Evolutionary conservation across 257 asterid genomes (phyloP), one percentile per base, ranked within the genome.

Genomic region (Parsonsia alboflavescens): DNA sequence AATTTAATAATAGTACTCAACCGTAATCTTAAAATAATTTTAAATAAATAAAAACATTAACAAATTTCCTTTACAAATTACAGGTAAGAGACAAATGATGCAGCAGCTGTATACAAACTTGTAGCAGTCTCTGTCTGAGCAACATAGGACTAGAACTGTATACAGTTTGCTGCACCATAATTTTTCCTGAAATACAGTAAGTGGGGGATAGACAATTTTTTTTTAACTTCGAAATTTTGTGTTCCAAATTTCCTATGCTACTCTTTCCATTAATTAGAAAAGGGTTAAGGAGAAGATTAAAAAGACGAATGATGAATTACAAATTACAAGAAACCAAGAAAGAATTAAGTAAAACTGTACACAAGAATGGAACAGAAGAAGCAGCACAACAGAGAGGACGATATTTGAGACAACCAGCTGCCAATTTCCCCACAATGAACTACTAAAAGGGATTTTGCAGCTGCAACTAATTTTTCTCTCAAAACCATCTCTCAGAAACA

Each of bases 231-330:
- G 65, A 26, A 57, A 21, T 13, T 58, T 45, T 41, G 16, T 26
- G 24, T 44, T 7, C n/a, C n/a, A n/a, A n/a, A n/a, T n/a, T n/a
- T n/a, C 53, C 19, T 76, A 7, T 46, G 49, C 84, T 87, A 77
- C 71, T 75, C 80, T 70, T 76, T 33, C 39, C 71, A 81, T 63
- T 75, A 75, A 86, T 52, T 41, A 49, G 0, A 16, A 63, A 68
- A 6, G 4, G 56, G 17, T 2, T 10, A 19, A 67, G 64, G 48
- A 15, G 30, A 33, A 63, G 59, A 73, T 75, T 66, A 79, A 75
- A n/a, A n/a, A 80, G 76, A 83, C 80, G 58, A 73, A 82, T 73
- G 81, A 88, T 71, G 89, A 86, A 87, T 85, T 85, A 86, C 89
- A 87, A 77, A 85, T 83, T 78, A 75, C 84, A 84, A 80, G 74